Evolutionary conservation across 495 filamentous ascomycete species (phyloP).

Genomic region (Talaromyces trachyspermus): DNA sequence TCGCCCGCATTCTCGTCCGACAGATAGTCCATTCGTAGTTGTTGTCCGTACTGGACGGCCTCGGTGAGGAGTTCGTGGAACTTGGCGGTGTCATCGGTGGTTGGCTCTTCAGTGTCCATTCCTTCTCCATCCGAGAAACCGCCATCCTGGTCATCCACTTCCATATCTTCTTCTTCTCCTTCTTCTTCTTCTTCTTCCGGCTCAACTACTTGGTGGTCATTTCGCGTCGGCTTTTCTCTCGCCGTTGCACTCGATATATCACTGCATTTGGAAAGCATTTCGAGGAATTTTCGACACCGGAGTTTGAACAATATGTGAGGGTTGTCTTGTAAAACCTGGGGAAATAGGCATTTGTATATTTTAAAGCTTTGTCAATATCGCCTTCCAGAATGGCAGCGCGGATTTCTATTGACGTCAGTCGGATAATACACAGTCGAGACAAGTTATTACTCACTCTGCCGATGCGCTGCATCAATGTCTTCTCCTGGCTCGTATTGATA

Average conservation of each 20-base stretch:
- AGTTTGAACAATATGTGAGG: slow-evolving; percentile 86
- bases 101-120: slow-evolving; percentile 48
- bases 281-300: slow-evolving; percentile 85
- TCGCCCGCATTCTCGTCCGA: slow-evolving; percentile 60
- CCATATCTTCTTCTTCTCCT: slow-evolving; percentile 57
- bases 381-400: slow-evolving; percentile 84
- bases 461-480: slow-evolving; percentile 77
- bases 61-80: slow-evolving; percentile 55
- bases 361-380: slow-evolving; percentile 84
- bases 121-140: slow-evolving; percentile 42
- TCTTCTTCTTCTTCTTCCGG: slow-evolving; percentile 88
- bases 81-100: slow-evolving; percentile 19
- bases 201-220: slow-evolving; percentile 42
- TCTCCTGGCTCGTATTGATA: slow-evolving; percentile 69
- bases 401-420: slow-evolving; percentile 52
- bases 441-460: slow-evolving; percentile 59
- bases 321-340: slow-evolving; percentile 73
- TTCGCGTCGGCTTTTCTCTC: slow-evolving; percentile 29
- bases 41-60: slow-evolving; percentile 73
- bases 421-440: background rate
- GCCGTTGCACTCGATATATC: slow-evolving; percentile 47
- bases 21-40: slow-evolving; percentile 67
- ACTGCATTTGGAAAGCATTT: slow-evolving; percentile 82
- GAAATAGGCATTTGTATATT: slow-evolving; percentile 69
- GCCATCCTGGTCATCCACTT: slow-evolving; percentile 55